Percentiles rank a stretch among this genome's conserved stretches.
Evolutionary conservation across 75 land plant species (phyloP).

Genomic region (Azolla pinnata): DNA sequence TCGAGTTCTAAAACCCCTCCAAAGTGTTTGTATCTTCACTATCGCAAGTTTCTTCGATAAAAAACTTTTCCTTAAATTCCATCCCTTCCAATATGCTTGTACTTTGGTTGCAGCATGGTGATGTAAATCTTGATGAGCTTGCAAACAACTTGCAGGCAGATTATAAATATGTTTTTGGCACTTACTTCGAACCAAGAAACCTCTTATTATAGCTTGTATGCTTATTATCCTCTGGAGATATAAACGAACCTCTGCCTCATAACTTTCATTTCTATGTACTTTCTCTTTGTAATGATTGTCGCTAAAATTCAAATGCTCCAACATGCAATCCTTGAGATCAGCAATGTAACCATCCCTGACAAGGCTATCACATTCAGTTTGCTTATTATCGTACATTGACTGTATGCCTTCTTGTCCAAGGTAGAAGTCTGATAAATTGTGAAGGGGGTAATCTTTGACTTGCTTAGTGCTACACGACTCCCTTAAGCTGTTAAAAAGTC

Average conservation of each 20-base stretch:
- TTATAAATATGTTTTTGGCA: neutral
- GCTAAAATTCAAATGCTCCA: conserved; percentile 6
- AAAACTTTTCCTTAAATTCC: neutral
- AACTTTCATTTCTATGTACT: conserved; percentile 1
- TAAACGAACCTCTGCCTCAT: conserved; percentile 3
- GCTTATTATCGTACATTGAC: neutral
- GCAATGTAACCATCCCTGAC: neutral
- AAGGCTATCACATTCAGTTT: neutral
- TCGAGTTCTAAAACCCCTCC: conserved; percentile 22
- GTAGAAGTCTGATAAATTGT: too few relatives aligned
- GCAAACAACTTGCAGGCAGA: conserved; percentile 4
- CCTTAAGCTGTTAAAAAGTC: conserved; percentile 3
- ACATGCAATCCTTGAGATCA: conserved; percentile 9
- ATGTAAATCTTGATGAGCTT: neutral
- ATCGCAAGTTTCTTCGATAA: neutral
- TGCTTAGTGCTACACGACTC: conserved; percentile 2
- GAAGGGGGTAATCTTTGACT: conserved; percentile 14
- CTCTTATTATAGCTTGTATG: conserved; percentile 22
- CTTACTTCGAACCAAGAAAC: conserved; percentile 2
- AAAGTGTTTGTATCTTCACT: conserved; percentile 19
- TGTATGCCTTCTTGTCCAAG: neutral
- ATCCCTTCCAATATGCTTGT: conserved; percentile 17
- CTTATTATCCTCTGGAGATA: neutral
- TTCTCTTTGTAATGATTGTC: conserved; percentile 1
- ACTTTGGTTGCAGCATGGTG: neutral